A percentile compares a stretch with the other conserved stretches of the same genome.
Conservation (phyloP, 768 basidiomycete genomes). For the Chalciporus chontae region DNA sequence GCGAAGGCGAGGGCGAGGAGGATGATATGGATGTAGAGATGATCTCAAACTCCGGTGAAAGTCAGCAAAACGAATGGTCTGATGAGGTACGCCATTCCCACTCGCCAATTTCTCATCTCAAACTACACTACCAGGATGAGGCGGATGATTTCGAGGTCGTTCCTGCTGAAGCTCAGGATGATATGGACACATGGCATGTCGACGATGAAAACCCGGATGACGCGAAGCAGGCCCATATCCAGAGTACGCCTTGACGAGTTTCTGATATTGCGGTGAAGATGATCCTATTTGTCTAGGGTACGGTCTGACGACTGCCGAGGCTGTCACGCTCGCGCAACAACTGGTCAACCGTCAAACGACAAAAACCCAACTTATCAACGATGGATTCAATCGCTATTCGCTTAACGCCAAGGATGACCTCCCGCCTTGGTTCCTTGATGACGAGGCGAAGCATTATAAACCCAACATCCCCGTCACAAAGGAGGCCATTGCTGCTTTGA, state of each 20-base stretch:
- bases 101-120: slow-evolving; percentile 4
- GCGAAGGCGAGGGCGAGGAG: slow-evolving; percentile 27
- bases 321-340: slow-evolving; percentile 86
- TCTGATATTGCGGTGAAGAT: not conserved
- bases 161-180: slow-evolving; percentile 53
- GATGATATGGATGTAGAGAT: slow-evolving; percentile 24
- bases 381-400: slow-evolving; percentile 94
- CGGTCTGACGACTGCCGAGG: slow-evolving; percentile 84
- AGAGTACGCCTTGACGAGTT: slow-evolving; percentile 45
- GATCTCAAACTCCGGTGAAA: slow-evolving; percentile 29
- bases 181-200: slow-evolving; percentile 76
- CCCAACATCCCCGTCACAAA: slow-evolving; percentile 95
- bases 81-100: slow-evolving; percentile 22
- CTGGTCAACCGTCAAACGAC: slow-evolving; percentile 90
- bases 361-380: slow-evolving; percentile 84
- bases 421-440: slow-evolving; percentile 96
- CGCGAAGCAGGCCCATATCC: slow-evolving; percentile 57
- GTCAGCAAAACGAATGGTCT: slow-evolving; percentile 28
- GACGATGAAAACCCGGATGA: slow-evolving; percentile 74
- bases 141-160: slow-evolving; percentile 69
- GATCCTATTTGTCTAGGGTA: slow-evolving; percentile 46
- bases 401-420: slow-evolving; percentile 89
- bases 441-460: slow-evolving; percentile 91
- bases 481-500: slow-evolving; percentile 82
- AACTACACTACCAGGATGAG: slow-evolving; percentile 16